Evolutionary conservation across 2,329 filamentous ascomycete species (phyloP).

Genomic region (Pyricularia sp.): DNA sequence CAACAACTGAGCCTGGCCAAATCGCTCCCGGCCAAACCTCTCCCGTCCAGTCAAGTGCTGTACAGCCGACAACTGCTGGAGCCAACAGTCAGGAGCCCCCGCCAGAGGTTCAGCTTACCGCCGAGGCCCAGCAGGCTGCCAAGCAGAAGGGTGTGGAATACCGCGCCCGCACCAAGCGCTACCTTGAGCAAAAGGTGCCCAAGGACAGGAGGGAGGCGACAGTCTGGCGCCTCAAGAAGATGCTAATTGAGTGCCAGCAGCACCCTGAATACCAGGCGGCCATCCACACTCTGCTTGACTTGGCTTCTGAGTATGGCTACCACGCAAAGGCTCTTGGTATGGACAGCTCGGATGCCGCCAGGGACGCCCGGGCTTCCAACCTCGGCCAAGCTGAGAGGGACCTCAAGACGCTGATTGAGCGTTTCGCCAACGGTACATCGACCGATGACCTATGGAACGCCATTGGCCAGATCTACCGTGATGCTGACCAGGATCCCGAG

Average conservation of each 20-base stretch:
- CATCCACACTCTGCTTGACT: conserved; percentile 70
- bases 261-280: conserved; percentile 88
- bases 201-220: conserved; percentile 85
- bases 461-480: conserved; percentile 72
- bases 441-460: conserved; percentile 74
- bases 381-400: conserved; percentile 65
- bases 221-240: conserved; percentile 91
- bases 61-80: background rate
- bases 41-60: background rate
- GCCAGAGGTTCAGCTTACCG: conserved; percentile 29
- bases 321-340: conserved; percentile 55
- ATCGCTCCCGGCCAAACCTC: background rate
- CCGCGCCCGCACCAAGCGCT: conserved; percentile 44
- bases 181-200: conserved; percentile 77
- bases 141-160: conserved; percentile 28
- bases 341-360: conserved; percentile 53
- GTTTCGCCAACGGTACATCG: conserved; percentile 91
- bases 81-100: background rate
- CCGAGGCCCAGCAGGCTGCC: conserved; percentile 41
- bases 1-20: background rate
- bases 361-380: conserved; percentile 52
- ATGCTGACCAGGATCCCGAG: conserved; percentile 77
- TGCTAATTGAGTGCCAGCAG: conserved; percentile 91
- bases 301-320: conserved; percentile 74
- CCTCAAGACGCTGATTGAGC: conserved; percentile 77